Base-by-base conservation (phyloP, 2,329 filamentous ascomycete genomes). In the Penicillium rolfsii region DNA sequence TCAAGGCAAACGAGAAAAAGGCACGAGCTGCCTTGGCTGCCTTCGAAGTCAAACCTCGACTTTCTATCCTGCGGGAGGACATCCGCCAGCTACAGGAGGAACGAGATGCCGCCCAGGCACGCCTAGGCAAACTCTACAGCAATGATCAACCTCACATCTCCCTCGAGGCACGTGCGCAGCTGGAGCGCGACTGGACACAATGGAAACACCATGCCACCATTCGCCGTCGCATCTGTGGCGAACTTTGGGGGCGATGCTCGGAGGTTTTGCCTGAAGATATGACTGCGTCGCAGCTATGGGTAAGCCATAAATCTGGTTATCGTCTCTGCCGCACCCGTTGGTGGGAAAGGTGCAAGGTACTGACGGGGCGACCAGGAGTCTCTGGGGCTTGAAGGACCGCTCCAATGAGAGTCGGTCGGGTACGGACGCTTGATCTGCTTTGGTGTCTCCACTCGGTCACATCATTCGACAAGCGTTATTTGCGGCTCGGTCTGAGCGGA, bases 161-260 rank as follows among this genome's bases (percentile, higher is more conserved):
- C 36, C 74, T 74, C 24, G 77, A 82, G 55, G 83, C 86, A 70
- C 77, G 79, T 52, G 76, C 78, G 53, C 71, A 70, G 22, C 76
- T 84, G 2, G 79, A 83, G 43, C 72, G 62, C 55, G 81, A 82
- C 59, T 81, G 80, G 74, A 79, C 74, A 63, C 73, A 72, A 63
- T 84, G 82, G 81, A 70, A 70, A 54, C 70, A 57, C 28, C 72
- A 78, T 48, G 77, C 73, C 41, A 69, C 59, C 33, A 70, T 71
- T 49, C 80, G 84, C 60, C 78, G 78, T 71, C 80, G 73, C 69
- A 83, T 86, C 64, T 80, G 78, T 55, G 71, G 66, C 52, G 81
- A 84, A 62, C 67, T 86, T 66, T 87, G 84, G 84, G 73, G 65
- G 53, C 68, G 74, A 58, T 81, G 84, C 64, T 77, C 78, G 60